phyloP scores from a whole-genome alignment of 805 yeast species.

The Metschnikowia henanensis region DNA sequence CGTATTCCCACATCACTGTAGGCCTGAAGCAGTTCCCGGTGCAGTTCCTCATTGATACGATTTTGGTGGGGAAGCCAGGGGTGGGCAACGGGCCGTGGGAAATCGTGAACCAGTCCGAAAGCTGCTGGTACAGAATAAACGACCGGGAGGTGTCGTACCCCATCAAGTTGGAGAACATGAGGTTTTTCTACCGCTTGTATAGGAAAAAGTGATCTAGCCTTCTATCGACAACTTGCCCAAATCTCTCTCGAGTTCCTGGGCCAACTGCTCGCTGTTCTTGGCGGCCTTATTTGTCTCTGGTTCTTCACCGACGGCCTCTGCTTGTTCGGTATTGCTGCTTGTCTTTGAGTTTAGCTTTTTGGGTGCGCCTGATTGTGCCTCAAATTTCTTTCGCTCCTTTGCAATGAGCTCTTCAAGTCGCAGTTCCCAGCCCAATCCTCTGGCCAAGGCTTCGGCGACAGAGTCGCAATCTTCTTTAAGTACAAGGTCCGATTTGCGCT shows the following conservation, averaged over 20 bases:
- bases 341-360: too few species aligned
- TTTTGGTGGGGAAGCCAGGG: slow-evolving; percentile 54
- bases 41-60: slow-evolving; percentile 74
- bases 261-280: slow-evolving; percentile 7
- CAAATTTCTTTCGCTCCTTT: slow-evolving; percentile 8
- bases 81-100: slow-evolving; percentile 60
- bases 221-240: slow-evolving; percentile 10
- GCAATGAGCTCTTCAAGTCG: slow-evolving; percentile 47
- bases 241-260: slow-evolving; percentile 10
- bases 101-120: slow-evolving; percentile 61
- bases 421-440: slow-evolving; percentile 61
- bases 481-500: slow-evolving; percentile 60
- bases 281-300: too few species aligned
- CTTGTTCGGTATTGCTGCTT: too few species aligned
- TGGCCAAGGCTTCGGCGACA: slow-evolving; percentile 55
- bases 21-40: slow-evolving; percentile 82
- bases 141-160: slow-evolving; percentile 53
- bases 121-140: slow-evolving; percentile 74
- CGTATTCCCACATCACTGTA: slow-evolving; percentile 75
- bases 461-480: slow-evolving; percentile 64
- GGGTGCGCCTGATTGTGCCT: not conserved
- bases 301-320: too few species aligned
- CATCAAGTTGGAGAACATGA: slow-evolving; percentile 81
- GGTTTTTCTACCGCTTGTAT: slow-evolving; percentile 79
- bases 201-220: slow-evolving; percentile 41